phyloP scores from a whole-genome alignment of 768 basidiomycete genomes.

The Phanerochaete sordida region DNA sequence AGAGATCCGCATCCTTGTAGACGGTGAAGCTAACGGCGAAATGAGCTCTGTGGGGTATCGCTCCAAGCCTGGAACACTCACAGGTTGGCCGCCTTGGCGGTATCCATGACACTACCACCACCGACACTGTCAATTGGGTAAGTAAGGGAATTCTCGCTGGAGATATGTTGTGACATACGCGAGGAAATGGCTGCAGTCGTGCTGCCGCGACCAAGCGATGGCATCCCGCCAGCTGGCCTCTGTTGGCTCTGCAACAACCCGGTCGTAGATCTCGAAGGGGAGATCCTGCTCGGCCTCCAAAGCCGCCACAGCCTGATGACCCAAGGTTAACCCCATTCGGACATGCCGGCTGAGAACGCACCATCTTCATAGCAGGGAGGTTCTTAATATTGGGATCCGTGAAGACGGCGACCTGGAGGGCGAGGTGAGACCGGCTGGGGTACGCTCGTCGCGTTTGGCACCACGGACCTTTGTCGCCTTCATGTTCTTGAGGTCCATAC shows the following conservation, averaged over 20 bases:
- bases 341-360: constrained; percentile 30
- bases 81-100: constrained; percentile 93
- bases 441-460: background rate
- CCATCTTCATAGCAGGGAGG: constrained; percentile 78
- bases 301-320: constrained; percentile 70
- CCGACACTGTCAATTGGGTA: constrained; percentile 54
- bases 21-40: constrained; percentile 63
- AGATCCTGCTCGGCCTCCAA: constrained; percentile 77
- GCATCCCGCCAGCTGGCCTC: constrained; percentile 87
- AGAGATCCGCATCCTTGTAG: constrained; percentile 88
- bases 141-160: constrained; percentile 1
- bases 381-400: constrained; percentile 86
- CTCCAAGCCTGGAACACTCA: constrained; percentile 28
- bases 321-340: background rate
- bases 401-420: constrained; percentile 82
- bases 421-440: background rate
- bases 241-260: constrained; percentile 86
- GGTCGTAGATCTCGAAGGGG: constrained; percentile 77
- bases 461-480: constrained; percentile 73
- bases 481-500: constrained; percentile 94
- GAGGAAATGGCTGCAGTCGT: constrained; percentile 91
- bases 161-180: constrained; percentile 53
- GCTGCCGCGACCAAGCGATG: constrained; percentile 80
- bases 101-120: constrained; percentile 95
- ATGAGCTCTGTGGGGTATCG: background rate